A percentile compares a stretch with the other conserved stretches of the same genome.
Evolutionary conservation across 768 basidiomycete species (phyloP).

Genomic region (Mycena galopus): DNA sequence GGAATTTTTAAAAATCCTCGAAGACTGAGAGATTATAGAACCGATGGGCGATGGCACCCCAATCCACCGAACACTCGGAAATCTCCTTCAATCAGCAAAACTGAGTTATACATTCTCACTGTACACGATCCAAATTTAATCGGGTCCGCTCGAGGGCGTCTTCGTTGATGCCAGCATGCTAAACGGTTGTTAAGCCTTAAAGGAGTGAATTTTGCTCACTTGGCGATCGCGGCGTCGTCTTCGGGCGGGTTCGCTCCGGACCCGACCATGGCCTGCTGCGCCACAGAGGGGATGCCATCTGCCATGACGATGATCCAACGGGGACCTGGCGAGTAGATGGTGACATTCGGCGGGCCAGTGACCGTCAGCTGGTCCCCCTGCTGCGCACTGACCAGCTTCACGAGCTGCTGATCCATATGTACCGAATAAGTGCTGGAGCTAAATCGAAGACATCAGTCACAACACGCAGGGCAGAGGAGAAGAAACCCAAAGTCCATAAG

Average conservation of each 20-base stretch:
- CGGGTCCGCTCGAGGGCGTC: constrained; percentile 19
- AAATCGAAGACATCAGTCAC: constrained; percentile 1
- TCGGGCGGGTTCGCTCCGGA: constrained; percentile 33
- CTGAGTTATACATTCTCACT: not conserved
- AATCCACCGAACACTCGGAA: too few species aligned
- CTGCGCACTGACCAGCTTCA: constrained; percentile 32
- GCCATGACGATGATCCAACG: constrained; percentile 33
- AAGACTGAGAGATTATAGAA: too few species aligned
- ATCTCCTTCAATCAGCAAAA: too few species aligned
- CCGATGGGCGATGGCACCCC: too few species aligned
- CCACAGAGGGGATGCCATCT: constrained; percentile 32
- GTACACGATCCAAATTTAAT: constrained; percentile 2
- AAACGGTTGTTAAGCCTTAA: not conserved
- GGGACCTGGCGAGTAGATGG: constrained; percentile 35
- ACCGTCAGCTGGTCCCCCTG: constrained; percentile 26
- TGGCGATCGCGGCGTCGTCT: constrained; percentile 26
- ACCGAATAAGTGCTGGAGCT: constrained; percentile 37
- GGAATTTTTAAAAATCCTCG: too few species aligned
- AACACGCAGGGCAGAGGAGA: not conserved
- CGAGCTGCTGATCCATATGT: constrained; percentile 38
- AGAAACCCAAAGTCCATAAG: constrained; percentile 30
- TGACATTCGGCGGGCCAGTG: constrained; percentile 33
- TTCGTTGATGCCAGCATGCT: constrained; percentile 32
- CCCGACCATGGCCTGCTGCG: constrained; percentile 33
- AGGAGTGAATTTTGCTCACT: constrained; percentile 18